These are phyloP conservation scores for Somion occarium DNA, from an alignment of 1,284 basidiomycete genomes.

Conservation along the genomic window DNA sequence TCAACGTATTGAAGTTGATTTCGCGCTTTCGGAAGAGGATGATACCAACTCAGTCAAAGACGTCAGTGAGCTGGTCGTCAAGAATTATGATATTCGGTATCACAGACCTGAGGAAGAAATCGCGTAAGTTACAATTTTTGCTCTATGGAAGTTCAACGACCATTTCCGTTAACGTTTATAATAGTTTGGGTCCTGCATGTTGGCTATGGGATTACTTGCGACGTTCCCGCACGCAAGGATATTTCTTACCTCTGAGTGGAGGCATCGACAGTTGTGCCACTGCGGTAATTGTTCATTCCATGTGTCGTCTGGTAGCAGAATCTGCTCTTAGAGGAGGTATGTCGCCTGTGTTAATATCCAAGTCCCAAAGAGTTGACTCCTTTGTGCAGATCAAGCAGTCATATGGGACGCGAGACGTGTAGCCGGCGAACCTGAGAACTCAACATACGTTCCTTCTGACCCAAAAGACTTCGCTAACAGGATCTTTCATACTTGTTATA, in stretches of 20 bases:
- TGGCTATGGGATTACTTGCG: conserved; percentile 99
- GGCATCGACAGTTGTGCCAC: conserved; percentile 98
- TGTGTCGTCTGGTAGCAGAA: conserved; percentile 88
- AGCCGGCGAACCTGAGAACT: conserved; percentile 76
- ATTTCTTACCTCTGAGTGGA: conserved; percentile 95
- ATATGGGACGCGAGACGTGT: conserved; percentile 90
- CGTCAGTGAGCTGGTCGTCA: conserved; percentile 28
- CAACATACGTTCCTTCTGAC: conserved; percentile 79
- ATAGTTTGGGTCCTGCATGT: conserved; percentile 91
- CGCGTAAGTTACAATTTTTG: conserved; percentile 57
- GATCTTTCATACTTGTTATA: conserved; percentile 98
- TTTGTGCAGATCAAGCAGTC: conserved; percentile 70
- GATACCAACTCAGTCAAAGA: conserved; percentile 61
- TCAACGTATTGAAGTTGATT: conserved; percentile 74
- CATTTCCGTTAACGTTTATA: neutral
- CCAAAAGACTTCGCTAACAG: conserved; percentile 82
- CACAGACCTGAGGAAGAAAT: conserved; percentile 96
- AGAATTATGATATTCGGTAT: conserved; percentile 62
- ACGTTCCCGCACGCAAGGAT: conserved; percentile 90
- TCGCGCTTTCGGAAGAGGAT: conserved; percentile 63
- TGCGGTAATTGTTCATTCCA: conserved; percentile 91
- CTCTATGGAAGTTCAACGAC: conserved; percentile 7
- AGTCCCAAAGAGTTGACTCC: neutral
- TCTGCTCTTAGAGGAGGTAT: conserved; percentile 70
- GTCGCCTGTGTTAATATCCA: conserved; percentile 12